Evolutionary conservation across 2,329 filamentous ascomycete species (phyloP), one percentile per base, ranked within the genome.

Genomic region (Colletotrichum magnum): DNA sequence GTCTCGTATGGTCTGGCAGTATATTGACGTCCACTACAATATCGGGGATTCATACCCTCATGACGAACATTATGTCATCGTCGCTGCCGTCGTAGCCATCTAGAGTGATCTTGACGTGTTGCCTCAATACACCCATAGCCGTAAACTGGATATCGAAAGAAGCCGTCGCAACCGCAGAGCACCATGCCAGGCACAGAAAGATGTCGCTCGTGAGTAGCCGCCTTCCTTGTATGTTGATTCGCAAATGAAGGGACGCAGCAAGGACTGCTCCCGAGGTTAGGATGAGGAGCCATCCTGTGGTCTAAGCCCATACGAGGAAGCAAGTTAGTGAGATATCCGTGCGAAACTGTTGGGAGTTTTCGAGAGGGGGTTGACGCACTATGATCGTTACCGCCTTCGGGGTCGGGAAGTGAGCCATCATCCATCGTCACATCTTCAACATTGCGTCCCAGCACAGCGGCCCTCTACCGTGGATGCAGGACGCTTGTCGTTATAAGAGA

Each of bases 321-420:
- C n/a, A 10, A 28, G 62, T 69, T 56, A 66, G 56, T 43, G 52
- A 9, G 18, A 24, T n/a, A 9, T 13, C 39, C 52, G 13, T 48
- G 10, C 5, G 24, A 24, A 12, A 39, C 15, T 1, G 5, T 21
- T 47, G 43, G 12, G 28, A 18, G n/a, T 32, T 6, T 18, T 47
- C n/a, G 26, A 18, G 9, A 21, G 13, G 2, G 36, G 48, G 24
- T 26, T 26, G 41, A 67, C 67, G 10, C 43, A 69, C 67, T 61
- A 69, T 69, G 56, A 69, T 69, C 7, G 67, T 69, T 53, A 69
- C 67, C 45, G 62, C 67, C 67, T 69, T 69, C 45, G 67, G 67
- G 45, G 67, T 59, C 45, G 67, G 67, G 16, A 66, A 61, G 51
- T 53, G 62, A 69, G 63, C 67, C 67, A 69, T 69, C 36, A 67